Conservation (phyloP, 345 rosid genomes). For the Euphorbia pulcherrima region DNA sequence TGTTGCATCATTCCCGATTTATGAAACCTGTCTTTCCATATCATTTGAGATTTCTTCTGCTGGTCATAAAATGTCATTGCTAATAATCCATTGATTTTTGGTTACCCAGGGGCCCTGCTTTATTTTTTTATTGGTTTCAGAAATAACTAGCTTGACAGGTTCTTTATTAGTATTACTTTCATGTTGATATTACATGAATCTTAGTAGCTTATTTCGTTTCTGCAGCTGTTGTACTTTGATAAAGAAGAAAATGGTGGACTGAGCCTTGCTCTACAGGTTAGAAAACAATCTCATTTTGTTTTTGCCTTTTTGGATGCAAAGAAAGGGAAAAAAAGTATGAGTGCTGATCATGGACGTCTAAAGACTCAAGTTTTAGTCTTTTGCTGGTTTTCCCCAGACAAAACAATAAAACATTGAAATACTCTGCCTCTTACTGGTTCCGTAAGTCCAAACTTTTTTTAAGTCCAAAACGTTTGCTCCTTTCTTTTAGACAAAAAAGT, state of each 20-base stretch:
- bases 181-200: background rate
- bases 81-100: background rate
- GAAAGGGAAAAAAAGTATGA: background rate
- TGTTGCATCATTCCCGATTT: background rate
- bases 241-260: conserved; percentile 72
- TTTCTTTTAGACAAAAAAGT: background rate
- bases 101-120: background rate
- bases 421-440: background rate
- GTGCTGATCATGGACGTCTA: background rate
- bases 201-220: conserved; percentile 26
- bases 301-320: background rate
- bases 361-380: background rate
- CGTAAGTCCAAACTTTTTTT: background rate
- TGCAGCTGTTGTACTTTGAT: conserved; percentile 91
- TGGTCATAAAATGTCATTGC: background rate
- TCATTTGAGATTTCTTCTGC: background rate
- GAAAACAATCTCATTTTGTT: background rate
- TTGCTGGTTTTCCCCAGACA: background rate
- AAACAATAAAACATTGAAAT: background rate
- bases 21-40: background rate
- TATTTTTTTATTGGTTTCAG: background rate
- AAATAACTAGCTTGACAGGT: background rate
- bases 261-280: conserved; percentile 95
- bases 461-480: background rate
- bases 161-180: background rate